A percentile compares a stretch with the other conserved stretches of the same genome.
Conservation (phyloP, 2,329 filamentous ascomycete species). For the Bipolaris zeicola region DNA sequence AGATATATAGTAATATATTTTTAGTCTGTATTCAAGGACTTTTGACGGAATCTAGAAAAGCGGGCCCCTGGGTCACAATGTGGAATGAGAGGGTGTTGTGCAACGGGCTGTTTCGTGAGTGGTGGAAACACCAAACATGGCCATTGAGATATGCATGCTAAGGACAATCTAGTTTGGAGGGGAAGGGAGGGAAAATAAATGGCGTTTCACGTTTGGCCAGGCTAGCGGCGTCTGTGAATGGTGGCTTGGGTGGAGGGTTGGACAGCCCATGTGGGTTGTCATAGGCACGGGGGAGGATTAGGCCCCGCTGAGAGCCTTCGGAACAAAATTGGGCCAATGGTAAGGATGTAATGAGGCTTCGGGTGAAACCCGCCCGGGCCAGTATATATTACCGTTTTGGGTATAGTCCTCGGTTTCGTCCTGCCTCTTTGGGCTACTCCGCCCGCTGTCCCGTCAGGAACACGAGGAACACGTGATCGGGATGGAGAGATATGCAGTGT, state of each 20-base stretch:
- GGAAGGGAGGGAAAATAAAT: neutral
- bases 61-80: neutral
- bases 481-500: neutral
- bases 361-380: neutral
- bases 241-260: neutral
- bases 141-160: neutral
- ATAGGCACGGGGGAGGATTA: neutral
- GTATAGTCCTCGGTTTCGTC: no score
- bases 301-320: neutral
- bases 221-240: constrained; percentile 4
- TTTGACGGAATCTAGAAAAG: neutral
- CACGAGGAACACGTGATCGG: neutral
- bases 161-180: constrained; percentile 8
- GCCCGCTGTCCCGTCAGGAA: neutral
- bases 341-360: neutral
- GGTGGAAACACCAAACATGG: constrained; percentile 6
- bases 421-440: neutral
- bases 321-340: neutral
- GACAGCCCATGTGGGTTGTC: neutral
- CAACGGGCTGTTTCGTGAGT: neutral
- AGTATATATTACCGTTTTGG: no score
- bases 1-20: neutral
- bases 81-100: constrained; percentile 1
- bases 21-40: neutral
- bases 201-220: constrained; percentile 5